A percentile compares a stretch with the other conserved stretches of the same genome.
These are phyloP conservation scores for Penicillium hesseltinei DNA, from an alignment of 2,329 filamentous ascomycete genomes.

Conservation along the genomic window DNA sequence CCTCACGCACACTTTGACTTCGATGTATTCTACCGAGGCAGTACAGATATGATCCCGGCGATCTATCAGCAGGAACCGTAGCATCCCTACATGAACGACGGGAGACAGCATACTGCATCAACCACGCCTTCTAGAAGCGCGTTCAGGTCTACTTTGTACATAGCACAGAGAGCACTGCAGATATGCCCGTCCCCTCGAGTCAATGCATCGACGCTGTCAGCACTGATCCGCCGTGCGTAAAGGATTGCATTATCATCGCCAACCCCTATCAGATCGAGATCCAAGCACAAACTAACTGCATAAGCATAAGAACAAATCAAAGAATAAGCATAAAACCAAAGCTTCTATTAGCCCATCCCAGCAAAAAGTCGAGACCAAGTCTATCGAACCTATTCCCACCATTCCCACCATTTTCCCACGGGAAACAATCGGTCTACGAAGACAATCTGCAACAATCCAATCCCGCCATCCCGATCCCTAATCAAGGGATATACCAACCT, in stretches of 20 bases:
- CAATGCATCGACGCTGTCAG: slow-evolving; percentile 4
- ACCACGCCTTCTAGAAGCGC: slow-evolving; percentile 5
- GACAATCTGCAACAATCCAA: not conserved
- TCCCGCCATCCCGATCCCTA: not conserved
- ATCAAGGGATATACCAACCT: slow-evolving; percentile 11
- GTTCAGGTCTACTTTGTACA: slow-evolving; percentile 3
- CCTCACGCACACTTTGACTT: not conserved
- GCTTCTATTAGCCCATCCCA: not conserved
- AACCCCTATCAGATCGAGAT: not conserved
- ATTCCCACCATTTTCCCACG: not conserved
- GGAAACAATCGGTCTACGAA: slow-evolving; percentile 10
- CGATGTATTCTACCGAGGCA: not conserved
- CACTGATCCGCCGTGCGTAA: slow-evolving; percentile 11
- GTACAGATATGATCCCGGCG: not conserved
- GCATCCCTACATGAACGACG: slow-evolving; percentile 11
- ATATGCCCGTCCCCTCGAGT: not conserved
- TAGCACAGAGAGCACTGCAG: slow-evolving; percentile 12
- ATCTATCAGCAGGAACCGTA: slow-evolving; percentile 10
- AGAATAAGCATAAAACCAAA: not conserved
- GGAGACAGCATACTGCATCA: slow-evolving; percentile 13
- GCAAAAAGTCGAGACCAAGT: not conserved
- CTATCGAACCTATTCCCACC: not conserved
- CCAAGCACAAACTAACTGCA: not conserved
- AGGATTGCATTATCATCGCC: slow-evolving; percentile 2
- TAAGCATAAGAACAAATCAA: not conserved